Base-by-base conservation (phyloP, 768 basidiomycete species). In the Mycena crocata region DNA sequence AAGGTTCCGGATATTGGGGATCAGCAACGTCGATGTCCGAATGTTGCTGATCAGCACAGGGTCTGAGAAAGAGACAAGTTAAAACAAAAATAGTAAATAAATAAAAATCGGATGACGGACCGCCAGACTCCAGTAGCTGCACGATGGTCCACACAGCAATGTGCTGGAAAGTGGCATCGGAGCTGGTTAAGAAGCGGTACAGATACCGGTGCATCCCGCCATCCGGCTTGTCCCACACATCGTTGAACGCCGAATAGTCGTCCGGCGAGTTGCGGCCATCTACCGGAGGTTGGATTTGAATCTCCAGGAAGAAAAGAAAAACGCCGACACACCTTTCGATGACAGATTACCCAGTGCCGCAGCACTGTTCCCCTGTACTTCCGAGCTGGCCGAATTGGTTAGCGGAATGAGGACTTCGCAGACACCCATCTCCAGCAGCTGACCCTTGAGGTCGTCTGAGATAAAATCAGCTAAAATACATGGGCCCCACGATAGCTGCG, bases 91-190 rank as follows among this genome's bases (percentile, higher is more conserved):
- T 1, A 5, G 24, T 21, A n/a, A 57, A 54, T n/a, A n/a, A 46
- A 17, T 28, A 57, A 56, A 24, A 54, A 35, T 13, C 7, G 24
- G 21, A 42, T 34, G 2, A 70, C 82, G 45, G 70, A 93, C 93
- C 94, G 67, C 94, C 93, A n/a, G 97, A 97, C 77, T 99, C 98
- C 30, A 99, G 85, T 24, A 99, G 82, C 76, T 99, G 98, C 28
- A 98, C 96, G 71, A 99, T 96, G 0, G 98, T 98, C 98, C 98
- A 99, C 46, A 99, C 96, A 35, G 98, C 98, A 68, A 99, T 99
- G 76, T 99, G 98, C 78, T 98, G 96, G 91, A 99, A 99, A 1
- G 98, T 99, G 17, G 94, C 92, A 74, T 99, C 98, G 8, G 93
- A 84, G 74, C 94, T 96, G 44, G 89, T 94, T 72, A 99, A 80